phyloP scores from a whole-genome alignment of 805 yeast genomes.

The Saccharomycopsis selenospora region DNA sequence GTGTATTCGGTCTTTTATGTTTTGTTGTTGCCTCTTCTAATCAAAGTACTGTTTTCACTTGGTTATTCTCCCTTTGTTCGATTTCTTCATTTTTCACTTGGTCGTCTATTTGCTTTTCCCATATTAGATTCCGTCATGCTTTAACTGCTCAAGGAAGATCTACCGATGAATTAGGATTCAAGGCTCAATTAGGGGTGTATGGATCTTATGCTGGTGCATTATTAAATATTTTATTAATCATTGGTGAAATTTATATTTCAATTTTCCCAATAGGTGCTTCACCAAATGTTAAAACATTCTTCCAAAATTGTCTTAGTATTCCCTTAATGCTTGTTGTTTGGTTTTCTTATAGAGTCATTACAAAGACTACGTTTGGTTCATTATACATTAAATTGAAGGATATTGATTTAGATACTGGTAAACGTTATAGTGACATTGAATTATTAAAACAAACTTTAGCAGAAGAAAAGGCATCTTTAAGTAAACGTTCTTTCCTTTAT shows the following conservation, averaged over 20 bases:
- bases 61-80: slow-evolving; percentile 58
- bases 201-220: slow-evolving; percentile 47
- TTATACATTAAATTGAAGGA: slow-evolving; percentile 34
- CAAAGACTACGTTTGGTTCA: slow-evolving; percentile 27
- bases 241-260: slow-evolving; percentile 62
- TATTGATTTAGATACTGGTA: slow-evolving; percentile 40
- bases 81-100: slow-evolving; percentile 57
- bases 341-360: slow-evolving; percentile 41
- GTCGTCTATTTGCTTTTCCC: slow-evolving; percentile 49
- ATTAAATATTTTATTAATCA: slow-evolving; percentile 41
- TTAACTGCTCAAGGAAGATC: slow-evolving; percentile 46
- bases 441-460: slow-evolving; percentile 21
- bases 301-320: slow-evolving; percentile 44
- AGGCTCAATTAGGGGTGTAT: slow-evolving; percentile 42
- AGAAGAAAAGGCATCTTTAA: slow-evolving; percentile 28
- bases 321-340: slow-evolving; percentile 40
- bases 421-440: slow-evolving; percentile 34
- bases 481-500: slow-evolving; percentile 29
- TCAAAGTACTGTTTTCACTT: slow-evolving; percentile 48
- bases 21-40: slow-evolving; percentile 60
- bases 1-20: slow-evolving; percentile 51
- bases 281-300: slow-evolving; percentile 34
- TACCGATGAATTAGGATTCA: slow-evolving; percentile 44
- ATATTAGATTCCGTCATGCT: slow-evolving; percentile 53
- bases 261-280: slow-evolving; percentile 45